phyloP scores from a whole-genome alignment of 192 early-diverging fungal species.

The Gonapodya prolifera region DNA sequence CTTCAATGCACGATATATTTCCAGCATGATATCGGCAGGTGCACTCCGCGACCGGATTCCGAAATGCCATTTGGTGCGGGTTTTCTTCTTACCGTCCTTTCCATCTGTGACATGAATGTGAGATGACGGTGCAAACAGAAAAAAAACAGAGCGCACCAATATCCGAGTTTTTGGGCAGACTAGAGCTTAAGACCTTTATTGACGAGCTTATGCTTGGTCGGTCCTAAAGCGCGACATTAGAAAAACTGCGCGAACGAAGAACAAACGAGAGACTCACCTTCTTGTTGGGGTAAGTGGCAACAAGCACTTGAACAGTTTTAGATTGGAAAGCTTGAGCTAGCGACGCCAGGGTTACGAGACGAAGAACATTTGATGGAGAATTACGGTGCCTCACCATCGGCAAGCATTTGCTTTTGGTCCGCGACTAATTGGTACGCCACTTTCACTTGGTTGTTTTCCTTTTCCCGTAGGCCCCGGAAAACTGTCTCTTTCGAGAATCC shows the following conservation, averaged over 20 bases:
- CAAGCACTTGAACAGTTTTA: not conserved
- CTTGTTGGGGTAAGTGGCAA: slow-evolving; percentile 5
- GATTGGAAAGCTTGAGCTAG: slow-evolving; percentile 3
- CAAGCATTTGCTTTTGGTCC: slow-evolving; percentile 61
- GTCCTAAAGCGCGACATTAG: slow-evolving; percentile 24
- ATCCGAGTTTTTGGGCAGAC: slow-evolving; percentile 31
- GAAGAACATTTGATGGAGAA: not conserved
- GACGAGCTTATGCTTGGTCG: slow-evolving; percentile 8
- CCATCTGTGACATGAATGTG: not conserved
- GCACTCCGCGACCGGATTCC: slow-evolving; percentile 87
- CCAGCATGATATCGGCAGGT: slow-evolving; percentile 91
- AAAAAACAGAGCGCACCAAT: slow-evolving; percentile 11
- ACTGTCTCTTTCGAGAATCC: slow-evolving; percentile 55
- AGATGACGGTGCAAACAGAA: not conserved
- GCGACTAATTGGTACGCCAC: slow-evolving; percentile 94
- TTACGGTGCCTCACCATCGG: slow-evolving; percentile 9
- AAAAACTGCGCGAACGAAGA: slow-evolving; percentile 19
- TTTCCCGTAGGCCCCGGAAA: slow-evolving; percentile 59
- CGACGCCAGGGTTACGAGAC: not conserved
- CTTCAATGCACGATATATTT: slow-evolving; percentile 85
- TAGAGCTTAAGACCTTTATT: slow-evolving; percentile 33
- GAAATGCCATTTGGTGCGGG: slow-evolving; percentile 91
- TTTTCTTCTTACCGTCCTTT: slow-evolving; percentile 20
- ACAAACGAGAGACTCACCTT: slow-evolving; percentile 18
- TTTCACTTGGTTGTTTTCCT: slow-evolving; percentile 86